phyloP scores from a whole-genome alignment of 1,139 yeast genomes.

The Saccharomyces uvarum region DNA sequence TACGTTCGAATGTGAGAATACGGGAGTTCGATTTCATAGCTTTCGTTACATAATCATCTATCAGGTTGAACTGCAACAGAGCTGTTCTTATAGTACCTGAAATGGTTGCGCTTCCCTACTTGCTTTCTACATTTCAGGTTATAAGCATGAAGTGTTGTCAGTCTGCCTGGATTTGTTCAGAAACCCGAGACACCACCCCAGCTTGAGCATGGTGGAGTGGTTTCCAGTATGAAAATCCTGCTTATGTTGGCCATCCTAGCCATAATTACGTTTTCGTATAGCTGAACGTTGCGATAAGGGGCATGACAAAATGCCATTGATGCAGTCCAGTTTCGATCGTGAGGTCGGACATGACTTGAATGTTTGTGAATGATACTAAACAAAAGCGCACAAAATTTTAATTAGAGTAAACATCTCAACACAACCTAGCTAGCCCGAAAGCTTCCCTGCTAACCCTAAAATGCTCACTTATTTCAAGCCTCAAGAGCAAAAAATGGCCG shows the following conservation, averaged over 20 bases:
- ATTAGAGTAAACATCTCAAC: background rate
- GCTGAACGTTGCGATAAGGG: background rate
- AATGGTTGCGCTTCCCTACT: background rate
- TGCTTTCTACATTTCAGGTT: too few species aligned
- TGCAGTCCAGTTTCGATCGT: background rate
- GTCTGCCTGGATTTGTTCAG: background rate
- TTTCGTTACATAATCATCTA: background rate
- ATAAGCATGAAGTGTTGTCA: too few species aligned
- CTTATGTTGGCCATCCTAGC: background rate
- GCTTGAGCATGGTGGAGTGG: background rate
- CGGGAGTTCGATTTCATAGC: background rate
- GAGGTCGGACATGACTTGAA: background rate
- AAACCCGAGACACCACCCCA: background rate
- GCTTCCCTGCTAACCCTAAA: background rate
- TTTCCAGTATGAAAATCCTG: background rate
- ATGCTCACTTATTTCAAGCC: background rate
- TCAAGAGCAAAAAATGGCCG: background rate
- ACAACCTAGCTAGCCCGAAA: too few species aligned
- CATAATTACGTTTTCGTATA: background rate
- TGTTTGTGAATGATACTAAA: background rate
- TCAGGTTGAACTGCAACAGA: background rate
- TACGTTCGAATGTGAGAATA: too few species aligned
- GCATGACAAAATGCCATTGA: background rate
- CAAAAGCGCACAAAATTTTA: background rate
- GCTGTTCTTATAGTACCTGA: background rate